phyloP scores from a whole-genome alignment of 345 rosid species.

The Linum tenue region DNA sequence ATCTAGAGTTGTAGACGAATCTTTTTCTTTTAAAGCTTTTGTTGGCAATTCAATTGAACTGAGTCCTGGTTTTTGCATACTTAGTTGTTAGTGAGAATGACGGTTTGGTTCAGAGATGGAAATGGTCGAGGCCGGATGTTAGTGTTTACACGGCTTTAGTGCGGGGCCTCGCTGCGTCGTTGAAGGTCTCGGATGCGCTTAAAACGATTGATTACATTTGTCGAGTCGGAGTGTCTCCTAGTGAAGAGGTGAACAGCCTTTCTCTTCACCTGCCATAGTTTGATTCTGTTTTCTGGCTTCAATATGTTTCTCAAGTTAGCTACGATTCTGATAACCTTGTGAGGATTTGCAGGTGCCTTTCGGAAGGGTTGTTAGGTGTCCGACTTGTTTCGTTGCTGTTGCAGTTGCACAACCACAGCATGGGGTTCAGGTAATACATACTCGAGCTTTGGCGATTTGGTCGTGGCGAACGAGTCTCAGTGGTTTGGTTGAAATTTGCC shows the following conservation, averaged over 20 bases:
- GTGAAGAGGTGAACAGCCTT: conserved; percentile 49
- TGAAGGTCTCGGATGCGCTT: conserved; percentile 81
- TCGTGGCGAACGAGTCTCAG: neutral
- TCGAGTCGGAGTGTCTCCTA: conserved; percentile 75
- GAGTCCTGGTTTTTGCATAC: neutral
- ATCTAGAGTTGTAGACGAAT: too few species aligned
- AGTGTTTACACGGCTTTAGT: conserved; percentile 48
- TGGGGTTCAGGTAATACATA: conserved; percentile 61
- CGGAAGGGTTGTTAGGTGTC: conserved; percentile 91
- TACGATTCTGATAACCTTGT: neutral
- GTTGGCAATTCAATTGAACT: neutral
- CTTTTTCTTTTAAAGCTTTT: too few species aligned
- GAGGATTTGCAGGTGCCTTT: conserved; percentile 62
- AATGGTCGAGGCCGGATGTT: conserved; percentile 88
- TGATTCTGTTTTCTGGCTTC: neutral
- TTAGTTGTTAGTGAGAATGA: conserved; percentile 50
- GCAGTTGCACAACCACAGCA: conserved; percentile 84
- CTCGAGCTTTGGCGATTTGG: neutral
- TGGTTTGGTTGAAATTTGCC: neutral
- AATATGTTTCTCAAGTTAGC: neutral
- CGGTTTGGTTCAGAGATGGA: conserved; percentile 49
- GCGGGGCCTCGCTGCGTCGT: conserved; percentile 58
- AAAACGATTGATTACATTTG: conserved; percentile 59
- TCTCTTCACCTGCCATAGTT: neutral
- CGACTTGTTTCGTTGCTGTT: conserved; percentile 66